A percentile compares a stretch with the other conserved stretches of the same genome.
Conservation (phyloP, 495 filamentous ascomycete species). For the Elasticomyces elasticus region DNA sequence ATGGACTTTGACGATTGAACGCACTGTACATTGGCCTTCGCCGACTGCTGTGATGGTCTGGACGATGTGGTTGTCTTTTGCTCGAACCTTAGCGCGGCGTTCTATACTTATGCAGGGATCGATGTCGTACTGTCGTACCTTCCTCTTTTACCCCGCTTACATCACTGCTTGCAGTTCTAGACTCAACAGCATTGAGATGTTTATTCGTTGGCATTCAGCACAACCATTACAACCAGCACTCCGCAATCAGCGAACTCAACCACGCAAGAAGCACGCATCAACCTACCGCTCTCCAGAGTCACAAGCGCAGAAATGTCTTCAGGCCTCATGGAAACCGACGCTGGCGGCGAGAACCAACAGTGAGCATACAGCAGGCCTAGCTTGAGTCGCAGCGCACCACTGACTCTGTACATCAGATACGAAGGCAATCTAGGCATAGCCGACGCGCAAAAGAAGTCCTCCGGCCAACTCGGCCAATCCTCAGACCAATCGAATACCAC, state of each 20-base stretch:
- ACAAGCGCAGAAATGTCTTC: slow-evolving; percentile 18
- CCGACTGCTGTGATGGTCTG: not conserved
- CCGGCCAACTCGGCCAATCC: slow-evolving; percentile 46
- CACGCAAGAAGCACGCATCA: not conserved
- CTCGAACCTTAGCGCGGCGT: slow-evolving; percentile 19
- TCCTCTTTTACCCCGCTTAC: slow-evolving; percentile 19
- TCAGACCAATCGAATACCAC: slow-evolving; percentile 17
- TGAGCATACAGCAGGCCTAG: slow-evolving; percentile 24
- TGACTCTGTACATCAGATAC: slow-evolving; percentile 38
- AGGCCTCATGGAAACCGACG: slow-evolving; percentile 49
- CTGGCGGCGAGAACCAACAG: slow-evolving; percentile 56
- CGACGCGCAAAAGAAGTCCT: slow-evolving; percentile 42
- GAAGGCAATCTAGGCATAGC: slow-evolving; percentile 46
- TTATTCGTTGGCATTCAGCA: not conserved
- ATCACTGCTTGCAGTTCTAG: slow-evolving; percentile 3
- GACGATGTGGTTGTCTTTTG: not conserved
- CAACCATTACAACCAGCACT: not conserved
- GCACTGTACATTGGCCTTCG: too few relatives aligned
- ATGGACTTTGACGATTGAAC: slow-evolving; percentile 34
- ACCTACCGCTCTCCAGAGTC: not conserved
- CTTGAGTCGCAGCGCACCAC: not conserved
- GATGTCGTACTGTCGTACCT: not conserved
- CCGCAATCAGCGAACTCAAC: not conserved
- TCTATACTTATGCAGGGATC: slow-evolving; percentile 6
- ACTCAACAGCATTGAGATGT: not conserved